Conservation (phyloP, 176 grass and related monocot species). For the Oryza coarctata region DNA sequence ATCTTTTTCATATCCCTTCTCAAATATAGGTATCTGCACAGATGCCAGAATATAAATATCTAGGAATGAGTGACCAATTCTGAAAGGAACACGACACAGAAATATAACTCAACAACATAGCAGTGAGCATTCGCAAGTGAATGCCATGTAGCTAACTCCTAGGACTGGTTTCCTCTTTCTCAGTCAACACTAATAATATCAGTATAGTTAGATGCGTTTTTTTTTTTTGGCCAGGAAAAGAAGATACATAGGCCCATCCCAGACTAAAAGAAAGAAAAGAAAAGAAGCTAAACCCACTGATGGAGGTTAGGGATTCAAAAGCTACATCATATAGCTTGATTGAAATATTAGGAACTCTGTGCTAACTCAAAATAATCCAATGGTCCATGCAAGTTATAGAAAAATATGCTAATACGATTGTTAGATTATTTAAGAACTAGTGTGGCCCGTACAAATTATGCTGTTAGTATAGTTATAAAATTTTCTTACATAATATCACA, state of each 20-base stretch:
- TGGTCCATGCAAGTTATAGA: background rate
- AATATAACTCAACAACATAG: background rate
- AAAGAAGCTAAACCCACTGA: background rate
- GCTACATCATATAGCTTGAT: background rate
- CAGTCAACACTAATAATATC: background rate
- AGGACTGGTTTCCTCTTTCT: background rate
- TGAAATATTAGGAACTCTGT: background rate
- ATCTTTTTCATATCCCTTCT: slow-evolving; percentile 96
- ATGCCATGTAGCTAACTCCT: background rate
- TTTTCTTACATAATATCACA: no score
- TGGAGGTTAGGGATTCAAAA: background rate
- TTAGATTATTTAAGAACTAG: background rate
- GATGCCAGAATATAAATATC: background rate
- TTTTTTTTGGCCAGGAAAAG: background rate
- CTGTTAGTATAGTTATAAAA: no score
- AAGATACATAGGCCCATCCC: background rate
- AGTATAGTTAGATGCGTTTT: no score
- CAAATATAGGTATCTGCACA: slow-evolving; percentile 90
- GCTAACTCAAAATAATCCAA: background rate
- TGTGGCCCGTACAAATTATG: no score
- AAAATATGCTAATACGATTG: background rate
- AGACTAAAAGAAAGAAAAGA: background rate
- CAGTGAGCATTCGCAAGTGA: background rate
- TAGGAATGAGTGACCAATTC: background rate
- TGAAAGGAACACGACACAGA: background rate